Base-by-base conservation (phyloP, 2,329 filamentous ascomycete species). In the Alternaria triticina region DNA sequence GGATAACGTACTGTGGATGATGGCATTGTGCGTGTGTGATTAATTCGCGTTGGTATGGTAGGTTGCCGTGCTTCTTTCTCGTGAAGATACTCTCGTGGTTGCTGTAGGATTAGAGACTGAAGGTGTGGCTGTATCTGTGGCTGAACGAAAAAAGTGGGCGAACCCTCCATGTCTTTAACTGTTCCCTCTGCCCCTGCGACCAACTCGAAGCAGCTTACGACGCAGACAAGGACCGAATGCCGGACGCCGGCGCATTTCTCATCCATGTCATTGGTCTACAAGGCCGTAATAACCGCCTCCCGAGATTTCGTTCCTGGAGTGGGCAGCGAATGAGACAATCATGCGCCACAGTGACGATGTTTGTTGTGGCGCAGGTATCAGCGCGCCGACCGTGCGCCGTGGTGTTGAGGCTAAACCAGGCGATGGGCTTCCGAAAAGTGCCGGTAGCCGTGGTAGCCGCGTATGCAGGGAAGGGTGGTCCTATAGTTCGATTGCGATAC, bases 161-260 rank as follows among this genome's bases (percentile, higher is more conserved):
- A 17, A 27, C 27, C 25, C 6, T 45, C 5, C 5, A 30, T 13
- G n/a, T 27, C 11, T 45, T 46, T 33, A 54, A 47, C 7, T 40
- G 25, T 13, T 33, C 25, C 20, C 20, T 22, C 20, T 22, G 20
- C 20, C 25, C 12, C 9, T 17, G 11, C 22, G 8, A 44, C 33
- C 12, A 22, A 15, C 33, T 40, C 36, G 2, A 6, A 43, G 22
- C 17, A 52, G 36, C 58, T 68, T 65, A 67, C 64, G 65, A 70
- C 59, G 65, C 59, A 40, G 3, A 17, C n/a, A 22, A 11, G 58
- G 50, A 56, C 54, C 23, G 43, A 33, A 17, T 22, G 30, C 45
- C 49, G 47, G 43, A 52, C 5, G 1, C 4, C 47, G 6, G 25
- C 12, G n/a, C 22, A 11, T 50, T 56, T 23, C 59, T 44, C 30